Evolutionary conservation across 352 stramenopile species (phyloP), one percentile per base, ranked within the genome.

Genomic region (Pseudoperonospora humuli): DNA sequence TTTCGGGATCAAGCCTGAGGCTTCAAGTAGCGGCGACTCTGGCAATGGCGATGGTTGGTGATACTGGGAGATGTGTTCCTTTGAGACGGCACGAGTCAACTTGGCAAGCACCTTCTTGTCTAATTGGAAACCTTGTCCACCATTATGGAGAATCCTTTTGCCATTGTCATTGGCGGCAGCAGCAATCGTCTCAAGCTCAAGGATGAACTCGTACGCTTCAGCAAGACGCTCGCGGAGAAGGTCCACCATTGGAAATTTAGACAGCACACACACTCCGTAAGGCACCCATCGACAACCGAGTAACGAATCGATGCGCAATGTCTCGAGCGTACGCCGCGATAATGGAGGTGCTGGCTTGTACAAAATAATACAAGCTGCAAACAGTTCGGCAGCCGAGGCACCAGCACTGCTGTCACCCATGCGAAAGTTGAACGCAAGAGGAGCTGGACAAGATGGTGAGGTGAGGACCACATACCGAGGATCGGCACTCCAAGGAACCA

Each of bases 21-120:
- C 49, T 38, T 71, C 45, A 9, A 75, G 52, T 0, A 71, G 45
- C 9, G 57, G 57, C 15, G 61, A 72, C 17, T 68, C 39, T 2
- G 64, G 64, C 14, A 67, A 38, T 2, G 58, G 55, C 15, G 55
- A 56, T 14, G 61, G 45, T 43, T 75, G 66, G 21, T 81, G 63
- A 24, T 64, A 71, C 27, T 70, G 53, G 5, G 70, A 77, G 17
- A 83, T 67, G 39, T 79, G 68, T 31, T 87, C 75, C 20, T 84
- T 68, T 7, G 73, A 74, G 4, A 91, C 67, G 2, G 75, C 62
- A 7, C 78, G 64, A 13, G 80, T 77, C n/a, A 93, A 41, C 51
- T 84, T 88, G 9, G 77, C 67, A 28, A 90, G 40, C 21, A 93
- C 65, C 28, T 85, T 88, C 33, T 87, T 86, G 56, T 89, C 75